Percentiles rank a stretch among this genome's conserved stretches.
Conservation (phyloP, 176 grass and related monocot genomes). For the Cenchrus americanus region DNA sequence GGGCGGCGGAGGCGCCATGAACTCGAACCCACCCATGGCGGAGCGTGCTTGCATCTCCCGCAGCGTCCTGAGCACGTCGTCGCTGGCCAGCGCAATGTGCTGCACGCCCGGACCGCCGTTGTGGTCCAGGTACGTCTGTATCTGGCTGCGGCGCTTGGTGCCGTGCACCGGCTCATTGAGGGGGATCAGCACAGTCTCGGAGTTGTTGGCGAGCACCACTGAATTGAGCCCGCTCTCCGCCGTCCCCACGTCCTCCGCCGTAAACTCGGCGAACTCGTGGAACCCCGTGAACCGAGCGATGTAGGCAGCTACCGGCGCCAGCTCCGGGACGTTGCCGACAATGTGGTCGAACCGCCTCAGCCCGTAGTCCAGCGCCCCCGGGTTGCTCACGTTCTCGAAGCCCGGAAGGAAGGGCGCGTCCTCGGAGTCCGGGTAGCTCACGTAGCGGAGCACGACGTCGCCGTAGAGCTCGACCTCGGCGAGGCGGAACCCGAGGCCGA, state of each 20-base stretch:
- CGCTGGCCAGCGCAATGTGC: slow-evolving; percentile 83
- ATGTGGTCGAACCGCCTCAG: slow-evolving; percentile 75
- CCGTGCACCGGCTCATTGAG: slow-evolving; percentile 96
- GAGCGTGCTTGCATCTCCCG: slow-evolving; percentile 69
- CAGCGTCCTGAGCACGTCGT: slow-evolving; percentile 74
- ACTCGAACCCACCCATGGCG: slow-evolving; percentile 72
- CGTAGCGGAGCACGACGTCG: slow-evolving; percentile 85
- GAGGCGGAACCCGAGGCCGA: slow-evolving; percentile 66
- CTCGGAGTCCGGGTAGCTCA: slow-evolving; percentile 51
- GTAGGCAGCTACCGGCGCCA: slow-evolving; percentile 53
- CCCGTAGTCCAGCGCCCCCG: slow-evolving; percentile 48
- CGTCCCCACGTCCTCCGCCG: slow-evolving; percentile 87
- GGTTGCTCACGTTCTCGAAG: slow-evolving; percentile 48
- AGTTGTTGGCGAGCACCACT: slow-evolving; percentile 86
- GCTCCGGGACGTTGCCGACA: slow-evolving; percentile 84
- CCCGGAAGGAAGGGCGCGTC: slow-evolving; percentile 64
- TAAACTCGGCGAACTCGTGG: slow-evolving; percentile 98
- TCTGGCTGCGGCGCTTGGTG: slow-evolving; percentile 95
- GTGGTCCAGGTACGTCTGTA: slow-evolving; percentile 94
- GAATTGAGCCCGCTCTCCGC: slow-evolving; percentile 96
- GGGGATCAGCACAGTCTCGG: slow-evolving; percentile 76
- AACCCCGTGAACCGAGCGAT: slow-evolving; percentile 72
- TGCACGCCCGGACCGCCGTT: slow-evolving; percentile 86
- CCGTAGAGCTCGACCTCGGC: slow-evolving; percentile 92
- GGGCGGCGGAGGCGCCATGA: slow-evolving; percentile 61